phyloP scores from a whole-genome alignment of 345 rosid genomes.

The Isatis tinctoria region DNA sequence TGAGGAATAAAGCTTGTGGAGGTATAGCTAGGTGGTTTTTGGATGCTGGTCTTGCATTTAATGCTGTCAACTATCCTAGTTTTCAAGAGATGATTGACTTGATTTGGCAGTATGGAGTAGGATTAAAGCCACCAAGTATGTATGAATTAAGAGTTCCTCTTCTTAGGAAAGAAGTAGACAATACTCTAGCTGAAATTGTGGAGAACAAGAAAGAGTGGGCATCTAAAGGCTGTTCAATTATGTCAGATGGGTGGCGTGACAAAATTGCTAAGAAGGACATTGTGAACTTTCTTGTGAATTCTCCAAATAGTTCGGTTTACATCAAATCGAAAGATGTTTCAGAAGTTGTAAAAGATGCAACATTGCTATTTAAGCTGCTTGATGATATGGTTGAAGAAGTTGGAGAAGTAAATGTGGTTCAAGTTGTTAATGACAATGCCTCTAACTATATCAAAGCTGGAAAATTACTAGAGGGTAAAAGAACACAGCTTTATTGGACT shows the following conservation, averaged over 20 bases:
- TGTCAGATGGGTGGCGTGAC: not conserved
- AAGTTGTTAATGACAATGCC: constrained; percentile 45
- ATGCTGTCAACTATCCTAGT: not conserved
- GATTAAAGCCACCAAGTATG: not conserved
- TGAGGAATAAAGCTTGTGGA: not conserved
- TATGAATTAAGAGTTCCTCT: not conserved
- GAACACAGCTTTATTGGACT: constrained; percentile 43
- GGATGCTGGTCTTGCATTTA: not conserved
- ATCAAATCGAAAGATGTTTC: not conserved
- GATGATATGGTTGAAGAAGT: constrained; percentile 47
- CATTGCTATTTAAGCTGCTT: constrained; percentile 39
- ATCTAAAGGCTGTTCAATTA: not conserved
- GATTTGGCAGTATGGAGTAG: not conserved
- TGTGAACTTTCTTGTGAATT: not conserved
- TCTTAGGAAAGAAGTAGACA: not conserved
- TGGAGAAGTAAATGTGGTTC: constrained; percentile 45
- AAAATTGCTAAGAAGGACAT: not conserved
- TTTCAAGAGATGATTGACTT: not conserved
- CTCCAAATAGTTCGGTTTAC: not conserved
- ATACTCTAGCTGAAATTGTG: not conserved
- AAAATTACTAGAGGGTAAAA: constrained; percentile 45
- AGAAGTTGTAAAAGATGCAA: constrained; percentile 22
- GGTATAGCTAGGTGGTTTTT: not conserved
- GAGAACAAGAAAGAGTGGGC: not conserved
- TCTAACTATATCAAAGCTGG: constrained; percentile 41